Conservation (phyloP, 495 filamentous ascomycete species). For the Podospora comata region DNA sequence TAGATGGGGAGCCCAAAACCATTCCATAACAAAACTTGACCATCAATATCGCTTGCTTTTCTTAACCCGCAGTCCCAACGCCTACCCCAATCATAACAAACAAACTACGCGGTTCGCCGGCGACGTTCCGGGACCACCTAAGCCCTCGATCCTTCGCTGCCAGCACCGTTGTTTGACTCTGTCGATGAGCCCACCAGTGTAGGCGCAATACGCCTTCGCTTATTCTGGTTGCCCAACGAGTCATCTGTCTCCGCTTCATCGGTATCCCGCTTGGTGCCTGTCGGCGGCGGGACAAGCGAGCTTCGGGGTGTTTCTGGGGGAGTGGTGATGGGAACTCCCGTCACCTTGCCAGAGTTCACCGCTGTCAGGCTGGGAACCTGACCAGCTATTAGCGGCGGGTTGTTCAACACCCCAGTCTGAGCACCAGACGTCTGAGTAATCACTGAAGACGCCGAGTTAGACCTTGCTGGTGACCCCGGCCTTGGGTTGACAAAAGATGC, state of each 20-base stretch:
- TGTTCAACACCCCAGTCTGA: slow-evolving; percentile 53
- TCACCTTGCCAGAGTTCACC: slow-evolving; percentile 57
- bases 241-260: slow-evolving; percentile 52
- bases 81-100: neutral
- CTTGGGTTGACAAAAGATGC: slow-evolving; percentile 49
- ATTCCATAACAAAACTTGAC: neutral
- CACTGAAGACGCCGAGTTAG: slow-evolving; percentile 83
- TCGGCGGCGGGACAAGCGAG: slow-evolving; percentile 45
- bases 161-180: slow-evolving; percentile 1
- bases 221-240: slow-evolving; percentile 43
- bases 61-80: neutral
- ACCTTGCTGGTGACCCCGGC: slow-evolving; percentile 73
- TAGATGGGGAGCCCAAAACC: neutral
- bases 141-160: slow-evolving; percentile 21
- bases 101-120: neutral
- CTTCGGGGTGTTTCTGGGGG: slow-evolving; percentile 73
- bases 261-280: slow-evolving; percentile 59
- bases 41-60: neutral
- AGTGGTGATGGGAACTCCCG: slow-evolving; percentile 60
- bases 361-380: slow-evolving; percentile 72
- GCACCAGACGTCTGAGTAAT: slow-evolving; percentile 53
- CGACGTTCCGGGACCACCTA: slow-evolving; percentile 13
- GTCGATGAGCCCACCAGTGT: slow-evolving; percentile 52
- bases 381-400: slow-evolving; percentile 72
- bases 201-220: slow-evolving; percentile 76